These are phyloP conservation scores for Mycosphaerella sp. DNA, from an alignment of 2,329 filamentous ascomycete genomes.

Conservation along the genomic window DNA sequence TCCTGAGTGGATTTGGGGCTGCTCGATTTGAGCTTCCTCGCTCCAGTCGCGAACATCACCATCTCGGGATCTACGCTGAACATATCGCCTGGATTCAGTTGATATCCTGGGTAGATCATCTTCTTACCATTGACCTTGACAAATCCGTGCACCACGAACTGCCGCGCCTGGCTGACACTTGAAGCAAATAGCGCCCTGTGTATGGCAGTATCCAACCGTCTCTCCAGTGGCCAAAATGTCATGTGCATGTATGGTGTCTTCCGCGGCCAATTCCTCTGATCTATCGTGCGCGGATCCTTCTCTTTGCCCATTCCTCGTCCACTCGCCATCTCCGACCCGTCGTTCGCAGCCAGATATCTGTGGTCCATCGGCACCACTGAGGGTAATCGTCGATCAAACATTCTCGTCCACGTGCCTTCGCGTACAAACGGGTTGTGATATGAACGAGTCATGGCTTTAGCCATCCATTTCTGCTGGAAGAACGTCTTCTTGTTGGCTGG, in stretches of 20 bases:
- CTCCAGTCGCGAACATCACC: conserved; percentile 82
- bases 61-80: conserved; percentile 90
- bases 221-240: conserved; percentile 86
- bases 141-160: conserved; percentile 86
- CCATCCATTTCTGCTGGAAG: conserved; percentile 97
- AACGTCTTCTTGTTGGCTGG: conserved; percentile 56
- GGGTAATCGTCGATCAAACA: conserved; percentile 76
- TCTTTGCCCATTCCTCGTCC: conserved; percentile 73
- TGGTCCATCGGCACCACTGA: conserved; percentile 83
- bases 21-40: conserved; percentile 40
- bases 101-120: conserved; percentile 90
- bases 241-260: conserved; percentile 91
- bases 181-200: conserved; percentile 92
- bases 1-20: conserved; percentile 27
- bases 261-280: conserved; percentile 24
- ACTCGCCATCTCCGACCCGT: conserved; percentile 76
- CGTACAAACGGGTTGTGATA: conserved; percentile 95
- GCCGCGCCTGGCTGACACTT: conserved; percentile 83
- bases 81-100: conserved; percentile 94
- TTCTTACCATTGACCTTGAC: conserved; percentile 97
- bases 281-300: conserved; percentile 17
- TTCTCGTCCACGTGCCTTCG: conserved; percentile 88
- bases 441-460: conserved; percentile 73
- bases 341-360: conserved; percentile 67
- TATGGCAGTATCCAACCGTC: conserved; percentile 87